Evolutionary conservation across 768 basidiomycete genomes (phyloP), one percentile per base, ranked within the genome.

Genomic region (Lactarius sp.): DNA sequence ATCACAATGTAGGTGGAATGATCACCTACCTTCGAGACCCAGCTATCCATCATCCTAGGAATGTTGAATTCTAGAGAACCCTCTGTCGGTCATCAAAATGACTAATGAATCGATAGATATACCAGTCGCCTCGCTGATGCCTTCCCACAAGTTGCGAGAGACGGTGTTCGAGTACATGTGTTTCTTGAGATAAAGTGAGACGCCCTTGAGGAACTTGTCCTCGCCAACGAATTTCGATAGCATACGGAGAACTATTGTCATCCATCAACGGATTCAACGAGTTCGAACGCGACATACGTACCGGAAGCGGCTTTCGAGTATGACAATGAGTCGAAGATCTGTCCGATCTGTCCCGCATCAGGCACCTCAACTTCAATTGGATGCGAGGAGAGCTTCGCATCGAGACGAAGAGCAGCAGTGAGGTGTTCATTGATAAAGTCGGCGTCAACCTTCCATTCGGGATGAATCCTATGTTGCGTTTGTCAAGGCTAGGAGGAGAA

Each of bases 311-410:
- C 88, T 74, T 92, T 95, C 47, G 88, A 85, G 74, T 95, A 96
- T 3, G 88, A 92, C 56, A 97, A 77, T 5, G 84, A 81, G 70
- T 96, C 94, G 71, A 97, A 96, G 63, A 96, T 93, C 85, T 95
- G 73, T n/a, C 50, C 46, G 36, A 66, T 91, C 68, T 87, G 82
- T 70, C 90, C 88, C 8, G 91, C 88, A 72, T 95, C 92, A 0
- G 87, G 89, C 71, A 90, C 92, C 14, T 88, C 86, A 33, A 96
- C 92, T 73, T 98, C 92, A 69, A 98, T 90, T 1, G 96, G 90
- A 73, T 98, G 95, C 12, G 91, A 93, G 22, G 92, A 92, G 9
- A 85, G 76, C 70, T 92, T 91, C 2, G 92, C 82, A 71, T 98
- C 96, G 52, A 96, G 81, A 39, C 77, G 75, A 33, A 98, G 81